These are phyloP conservation scores for Trametes hirsuta DNA, from an alignment of 1,284 basidiomycete genomes.

Conservation along the genomic window DNA sequence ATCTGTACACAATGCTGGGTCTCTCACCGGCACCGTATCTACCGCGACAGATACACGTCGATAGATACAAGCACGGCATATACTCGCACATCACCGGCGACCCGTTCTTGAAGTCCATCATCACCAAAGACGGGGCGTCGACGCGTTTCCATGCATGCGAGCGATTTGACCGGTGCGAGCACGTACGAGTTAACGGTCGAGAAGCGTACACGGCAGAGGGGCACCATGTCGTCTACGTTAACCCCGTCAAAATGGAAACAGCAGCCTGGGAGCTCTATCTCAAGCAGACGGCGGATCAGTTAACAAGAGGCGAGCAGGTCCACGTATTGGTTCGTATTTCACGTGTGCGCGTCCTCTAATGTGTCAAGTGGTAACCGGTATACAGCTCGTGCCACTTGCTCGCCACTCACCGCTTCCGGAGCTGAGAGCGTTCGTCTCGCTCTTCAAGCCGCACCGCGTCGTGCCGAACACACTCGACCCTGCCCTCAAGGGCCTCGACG, in stretches of 20 bases:
- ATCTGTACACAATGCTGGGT: too few species aligned
- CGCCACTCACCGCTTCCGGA: slow-evolving; percentile 89
- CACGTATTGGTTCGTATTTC: slow-evolving; percentile 55
- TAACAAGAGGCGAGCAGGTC: slow-evolving; percentile 52
- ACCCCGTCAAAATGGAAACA: slow-evolving; percentile 69
- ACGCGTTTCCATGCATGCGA: slow-evolving; percentile 94
- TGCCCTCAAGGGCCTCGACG: slow-evolving; percentile 64
- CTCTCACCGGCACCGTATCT: not conserved
- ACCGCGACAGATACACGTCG: slow-evolving; percentile 75
- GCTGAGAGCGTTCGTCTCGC: slow-evolving; percentile 73
- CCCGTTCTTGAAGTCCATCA: slow-evolving; percentile 64
- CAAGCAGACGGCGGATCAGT: slow-evolving; percentile 44
- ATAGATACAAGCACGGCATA: slow-evolving; percentile 81
- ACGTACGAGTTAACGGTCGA: slow-evolving; percentile 51
- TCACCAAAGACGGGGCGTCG: slow-evolving; percentile 59
- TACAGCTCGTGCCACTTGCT: slow-evolving; percentile 78
- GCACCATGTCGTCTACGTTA: slow-evolving; percentile 73
- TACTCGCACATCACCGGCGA: slow-evolving; percentile 61
- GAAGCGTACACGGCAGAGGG: slow-evolving; percentile 40
- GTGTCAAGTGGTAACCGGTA: not conserved
- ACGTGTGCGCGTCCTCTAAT: not conserved
- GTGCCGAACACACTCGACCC: slow-evolving; percentile 82
- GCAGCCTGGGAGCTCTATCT: slow-evolving; percentile 67
- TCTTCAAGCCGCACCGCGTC: slow-evolving; percentile 76
- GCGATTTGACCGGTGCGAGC: slow-evolving; percentile 72